Evolutionary conservation across 129 eudicot species (phyloP), one percentile per base, ranked within the genome.

Genomic region (Heracleum sosnowskyi): DNA sequence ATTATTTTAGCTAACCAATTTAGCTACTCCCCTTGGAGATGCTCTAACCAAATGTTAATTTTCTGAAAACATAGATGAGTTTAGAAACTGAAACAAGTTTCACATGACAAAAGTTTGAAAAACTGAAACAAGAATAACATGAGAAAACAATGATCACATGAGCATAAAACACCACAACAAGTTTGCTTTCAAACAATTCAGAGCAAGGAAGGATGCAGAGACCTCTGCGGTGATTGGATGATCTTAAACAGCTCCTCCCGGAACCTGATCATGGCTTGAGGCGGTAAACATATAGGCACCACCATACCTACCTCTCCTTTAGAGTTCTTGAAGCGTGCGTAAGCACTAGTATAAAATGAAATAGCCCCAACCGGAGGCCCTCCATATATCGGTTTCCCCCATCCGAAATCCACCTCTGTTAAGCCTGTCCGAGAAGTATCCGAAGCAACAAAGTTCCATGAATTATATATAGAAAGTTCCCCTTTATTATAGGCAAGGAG

Each of bases 321-420:
- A 2, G 70, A 17, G 35, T 85, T 75, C 29, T 4, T 36, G 33
- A 34, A 70, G 29, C 29, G 39, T 10, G 46, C 68, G 13, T 36
- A 82, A 55, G 5, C 37, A 26, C 79, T 71, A 37, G 12, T 35
- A 10, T 46, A 22, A 11, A 60, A 62, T 0, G 75, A 40, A 0
- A 42, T 4, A 1, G 41, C 9, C 26, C 46, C 79, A 15, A 39
- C 5, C 8, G 41, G 22, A 20, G 73, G 72, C n/a, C 88, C 88
- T n/a, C 77, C 86, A 74, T 76, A 83, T 35, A 71, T 34, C 1
- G 89, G 69, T n/a, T 79, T 53, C 1, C 89, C 86, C 89, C 84
- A 86, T 16, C 88, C 86, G 24, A 86, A 83, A 37, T 80, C 84
- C 35, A 73, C 69, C 37, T 80, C 63, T 0, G 34, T 12, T 29